These are phyloP conservation scores for Dichotomopilus funicola DNA, from an alignment of 2,329 filamentous ascomycete genomes.

Conservation along the genomic window DNA sequence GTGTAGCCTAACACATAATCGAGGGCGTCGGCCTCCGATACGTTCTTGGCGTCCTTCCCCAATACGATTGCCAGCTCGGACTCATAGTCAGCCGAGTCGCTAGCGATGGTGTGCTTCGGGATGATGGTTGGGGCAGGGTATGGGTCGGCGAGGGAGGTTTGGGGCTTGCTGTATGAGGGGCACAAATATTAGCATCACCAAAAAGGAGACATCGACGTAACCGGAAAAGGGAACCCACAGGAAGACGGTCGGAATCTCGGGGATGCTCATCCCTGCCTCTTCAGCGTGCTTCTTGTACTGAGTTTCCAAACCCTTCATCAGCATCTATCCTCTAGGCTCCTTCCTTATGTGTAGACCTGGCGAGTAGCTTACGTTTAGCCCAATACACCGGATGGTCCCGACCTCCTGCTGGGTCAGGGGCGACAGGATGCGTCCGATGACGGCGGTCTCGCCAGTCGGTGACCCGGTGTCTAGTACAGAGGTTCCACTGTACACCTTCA, in stretches of 20 bases:
- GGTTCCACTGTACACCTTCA: conserved; percentile 50
- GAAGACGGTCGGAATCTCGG: conserved; percentile 50
- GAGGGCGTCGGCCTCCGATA: conserved; percentile 48
- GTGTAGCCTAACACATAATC: conserved; percentile 56
- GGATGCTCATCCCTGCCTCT: conserved; percentile 47
- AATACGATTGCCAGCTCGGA: conserved; percentile 53
- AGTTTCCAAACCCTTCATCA: neutral
- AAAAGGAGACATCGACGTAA: neutral
- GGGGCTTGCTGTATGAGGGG: conserved; percentile 39
- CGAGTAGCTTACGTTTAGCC: conserved; percentile 41
- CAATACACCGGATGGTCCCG: conserved; percentile 53
- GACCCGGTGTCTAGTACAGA: conserved; percentile 51
- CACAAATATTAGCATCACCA: neutral
- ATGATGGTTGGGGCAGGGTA: conserved; percentile 46
- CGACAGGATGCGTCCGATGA: conserved; percentile 44
- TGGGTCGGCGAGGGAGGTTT: conserved; percentile 47
- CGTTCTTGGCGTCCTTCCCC: conserved; percentile 45
- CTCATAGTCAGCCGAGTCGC: conserved; percentile 53
- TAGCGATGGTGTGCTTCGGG: conserved; percentile 45
- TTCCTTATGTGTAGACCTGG: neutral
- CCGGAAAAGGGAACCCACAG: conserved; percentile 26
- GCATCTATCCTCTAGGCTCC: neutral
- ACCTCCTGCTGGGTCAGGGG: conserved; percentile 43
- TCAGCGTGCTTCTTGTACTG: conserved; percentile 42
- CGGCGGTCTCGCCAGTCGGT: conserved; percentile 41